Conservation (phyloP, 225 moss, liverwort and hornwort genomes). For the Ulota crispa region DNA sequence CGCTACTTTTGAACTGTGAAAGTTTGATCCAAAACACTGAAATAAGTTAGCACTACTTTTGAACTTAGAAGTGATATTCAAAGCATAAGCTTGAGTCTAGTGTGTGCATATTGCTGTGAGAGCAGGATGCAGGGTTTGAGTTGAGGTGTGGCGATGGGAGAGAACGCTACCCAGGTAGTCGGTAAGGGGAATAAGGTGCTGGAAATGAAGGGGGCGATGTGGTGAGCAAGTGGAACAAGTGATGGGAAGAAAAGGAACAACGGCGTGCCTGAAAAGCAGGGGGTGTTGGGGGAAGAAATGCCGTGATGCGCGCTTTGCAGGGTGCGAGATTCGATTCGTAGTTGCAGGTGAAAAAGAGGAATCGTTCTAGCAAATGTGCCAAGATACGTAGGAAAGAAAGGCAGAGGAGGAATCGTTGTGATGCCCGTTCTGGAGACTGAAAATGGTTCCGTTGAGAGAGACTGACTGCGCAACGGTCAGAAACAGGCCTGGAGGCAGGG, state of each 20-base stretch:
- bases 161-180: not conserved
- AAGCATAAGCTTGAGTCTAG: not conserved
- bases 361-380: not conserved
- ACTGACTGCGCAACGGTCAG: not conserved
- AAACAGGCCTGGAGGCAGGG: accelerated
- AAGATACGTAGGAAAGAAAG: not conserved
- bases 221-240: not conserved
- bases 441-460: not conserved
- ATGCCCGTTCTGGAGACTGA: not conserved
- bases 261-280: not conserved
- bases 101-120: too few species aligned
- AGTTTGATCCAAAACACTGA: too few species aligned
- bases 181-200: not conserved
- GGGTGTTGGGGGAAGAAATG: not conserved
- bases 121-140: too few species aligned
- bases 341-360: not conserved
- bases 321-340: not conserved
- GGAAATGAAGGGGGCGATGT: not conserved
- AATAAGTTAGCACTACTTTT: too few species aligned
- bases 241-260: not conserved
- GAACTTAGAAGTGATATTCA: too few species aligned
- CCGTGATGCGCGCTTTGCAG: not conserved
- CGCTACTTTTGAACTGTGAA: not conserved
- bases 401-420: not conserved
- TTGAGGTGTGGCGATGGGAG: too few species aligned